phyloP scores from a whole-genome alignment of 1,284 basidiomycete genomes.

The Ceratobasidium theobromae region DNA sequence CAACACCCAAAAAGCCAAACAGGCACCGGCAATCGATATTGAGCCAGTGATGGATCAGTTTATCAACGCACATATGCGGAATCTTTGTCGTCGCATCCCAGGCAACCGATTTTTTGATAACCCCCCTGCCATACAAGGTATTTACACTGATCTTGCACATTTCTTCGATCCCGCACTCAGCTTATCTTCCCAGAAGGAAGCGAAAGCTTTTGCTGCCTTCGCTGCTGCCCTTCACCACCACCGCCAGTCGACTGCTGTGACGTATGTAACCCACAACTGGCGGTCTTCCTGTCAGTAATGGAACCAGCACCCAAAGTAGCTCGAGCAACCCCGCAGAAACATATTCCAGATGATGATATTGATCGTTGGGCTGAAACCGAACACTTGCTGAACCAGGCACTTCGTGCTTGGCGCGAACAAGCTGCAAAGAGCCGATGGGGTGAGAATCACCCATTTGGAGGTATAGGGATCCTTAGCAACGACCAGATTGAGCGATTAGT shows the following conservation, averaged over 20 bases:
- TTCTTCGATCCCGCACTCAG: background rate
- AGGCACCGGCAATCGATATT: background rate
- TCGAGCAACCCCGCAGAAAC: background rate
- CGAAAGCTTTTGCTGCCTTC: background rate
- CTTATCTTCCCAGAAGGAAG: background rate
- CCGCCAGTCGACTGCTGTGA: conserved; percentile 8
- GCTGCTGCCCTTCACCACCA: conserved; percentile 2
- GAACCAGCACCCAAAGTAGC: background rate
- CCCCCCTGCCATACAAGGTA: background rate
- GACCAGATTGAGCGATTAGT: background rate
- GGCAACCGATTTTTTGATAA: conserved; percentile 3
- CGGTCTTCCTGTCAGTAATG: background rate
- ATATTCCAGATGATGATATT: background rate
- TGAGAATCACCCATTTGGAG: background rate
- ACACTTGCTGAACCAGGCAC: background rate
- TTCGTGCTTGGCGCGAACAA: background rate
- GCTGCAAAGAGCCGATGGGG: background rate
- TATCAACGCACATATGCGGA: background rate
- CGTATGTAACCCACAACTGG: background rate
- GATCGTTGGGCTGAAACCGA: background rate
- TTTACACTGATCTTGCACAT: too few relatives aligned
- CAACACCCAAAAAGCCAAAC: background rate
- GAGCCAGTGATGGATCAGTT: background rate
- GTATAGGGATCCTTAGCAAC: conserved; percentile 1
- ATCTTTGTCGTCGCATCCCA: background rate